phyloP scores from a whole-genome alignment of 495 filamentous ascomycete genomes.

The Aeminium ludgeri region DNA sequence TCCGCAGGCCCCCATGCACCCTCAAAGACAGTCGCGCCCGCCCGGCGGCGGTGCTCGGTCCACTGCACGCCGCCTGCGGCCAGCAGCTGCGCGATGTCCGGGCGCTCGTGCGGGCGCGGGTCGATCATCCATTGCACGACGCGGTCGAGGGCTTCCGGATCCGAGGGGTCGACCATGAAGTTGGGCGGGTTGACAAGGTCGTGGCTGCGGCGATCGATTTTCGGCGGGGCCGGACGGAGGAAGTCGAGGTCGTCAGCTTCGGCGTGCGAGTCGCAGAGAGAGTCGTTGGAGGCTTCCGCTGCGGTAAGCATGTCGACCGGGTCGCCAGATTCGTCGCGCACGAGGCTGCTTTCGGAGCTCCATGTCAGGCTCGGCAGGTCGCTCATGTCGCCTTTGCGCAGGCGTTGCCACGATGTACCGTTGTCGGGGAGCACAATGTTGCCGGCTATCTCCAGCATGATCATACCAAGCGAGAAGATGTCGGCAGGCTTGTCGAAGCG shows the following conservation, averaged over 20 bases:
- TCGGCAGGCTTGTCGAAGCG: conserved; percentile 80
- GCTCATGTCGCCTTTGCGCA: conserved; percentile 72
- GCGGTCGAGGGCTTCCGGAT: conserved; percentile 61
- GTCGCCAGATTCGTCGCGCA: conserved; percentile 60
- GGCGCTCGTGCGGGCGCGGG: conserved; percentile 54
- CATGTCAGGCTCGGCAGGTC: conserved; percentile 70
- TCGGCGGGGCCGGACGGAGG: conserved; percentile 15
- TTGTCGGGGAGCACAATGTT: conserved; percentile 88
- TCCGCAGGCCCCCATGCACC: conserved; percentile 86
- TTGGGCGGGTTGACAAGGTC: conserved; percentile 60
- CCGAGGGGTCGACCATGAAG: conserved; percentile 64
- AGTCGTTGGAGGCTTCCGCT: conserved; percentile 6
- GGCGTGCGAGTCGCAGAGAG: conserved; percentile 6
- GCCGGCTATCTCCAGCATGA: conserved; percentile 82
- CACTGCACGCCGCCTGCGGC: conserved; percentile 52
- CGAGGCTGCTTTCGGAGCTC: conserved; percentile 50
- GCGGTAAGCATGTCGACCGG: conserved; percentile 27
- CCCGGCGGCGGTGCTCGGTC: conserved; percentile 54
- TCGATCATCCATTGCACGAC: conserved; percentile 79
- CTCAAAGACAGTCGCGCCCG: conserved; percentile 81
- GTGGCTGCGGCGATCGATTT: conserved; percentile 26
- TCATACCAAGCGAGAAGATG: conserved; percentile 82
- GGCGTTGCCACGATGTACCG: conserved; percentile 70
- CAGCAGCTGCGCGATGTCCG: conserved; percentile 56
- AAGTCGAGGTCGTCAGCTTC: conserved; percentile 14